Evolutionary conservation across 495 filamentous ascomycete species (phyloP).

Genomic region (Apiosordaria backusii): DNA sequence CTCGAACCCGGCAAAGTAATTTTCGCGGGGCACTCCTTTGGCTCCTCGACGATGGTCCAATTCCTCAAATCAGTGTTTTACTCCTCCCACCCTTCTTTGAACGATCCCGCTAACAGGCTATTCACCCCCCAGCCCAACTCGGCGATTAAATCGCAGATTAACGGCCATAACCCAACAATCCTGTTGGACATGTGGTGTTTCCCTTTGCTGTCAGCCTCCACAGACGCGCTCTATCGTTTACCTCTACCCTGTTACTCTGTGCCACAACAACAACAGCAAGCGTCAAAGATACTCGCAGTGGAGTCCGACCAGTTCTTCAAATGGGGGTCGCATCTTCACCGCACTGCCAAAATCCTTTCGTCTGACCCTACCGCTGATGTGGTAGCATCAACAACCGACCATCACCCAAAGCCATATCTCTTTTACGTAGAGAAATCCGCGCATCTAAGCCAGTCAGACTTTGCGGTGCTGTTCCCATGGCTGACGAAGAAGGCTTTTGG

Average conservation of each 20-base stretch:
- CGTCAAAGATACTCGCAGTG: constrained; percentile 55
- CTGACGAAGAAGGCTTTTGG: constrained; percentile 55
- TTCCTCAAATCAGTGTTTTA: constrained; percentile 71
- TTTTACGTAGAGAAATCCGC: constrained; percentile 62
- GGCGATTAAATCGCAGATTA: constrained; percentile 57
- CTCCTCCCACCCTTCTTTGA: constrained; percentile 26
- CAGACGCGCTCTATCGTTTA: constrained; percentile 54
- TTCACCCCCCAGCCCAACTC: constrained; percentile 50
- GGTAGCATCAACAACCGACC: not conserved
- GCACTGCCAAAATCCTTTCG: constrained; percentile 56
- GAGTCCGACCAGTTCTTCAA: constrained; percentile 68
- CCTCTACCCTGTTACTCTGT: constrained; percentile 62
- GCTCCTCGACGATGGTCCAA: constrained; percentile 65
- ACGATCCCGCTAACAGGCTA: constrained; percentile 33
- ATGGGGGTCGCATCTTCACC: constrained; percentile 62
- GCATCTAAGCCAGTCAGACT: constrained; percentile 73
- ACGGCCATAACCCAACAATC: constrained; percentile 53
- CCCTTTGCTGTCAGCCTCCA: constrained; percentile 55
- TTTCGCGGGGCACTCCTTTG: constrained; percentile 74
- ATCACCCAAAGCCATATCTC: constrained; percentile 46
- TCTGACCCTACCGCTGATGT: constrained; percentile 40
- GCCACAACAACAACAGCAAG: constrained; percentile 37
- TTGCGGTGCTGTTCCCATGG: constrained; percentile 72
- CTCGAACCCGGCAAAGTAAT: constrained; percentile 65
- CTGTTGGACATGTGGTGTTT: constrained; percentile 74